Conservation (phyloP, 1,284 basidiomycete species). For the Sanghuangporus sanghuang region DNA sequence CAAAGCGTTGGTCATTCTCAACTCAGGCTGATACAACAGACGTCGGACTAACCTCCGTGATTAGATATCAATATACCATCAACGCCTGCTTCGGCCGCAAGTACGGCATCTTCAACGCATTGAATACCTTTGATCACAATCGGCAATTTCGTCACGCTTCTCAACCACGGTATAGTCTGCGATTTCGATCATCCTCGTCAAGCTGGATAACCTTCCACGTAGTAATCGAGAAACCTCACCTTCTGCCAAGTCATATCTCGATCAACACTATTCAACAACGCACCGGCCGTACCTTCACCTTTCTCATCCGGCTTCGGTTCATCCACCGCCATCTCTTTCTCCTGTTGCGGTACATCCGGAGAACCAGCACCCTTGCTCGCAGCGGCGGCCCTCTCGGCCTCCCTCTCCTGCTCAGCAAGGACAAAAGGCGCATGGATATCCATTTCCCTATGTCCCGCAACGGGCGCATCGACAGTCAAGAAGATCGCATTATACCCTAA, state of each 20-base stretch:
- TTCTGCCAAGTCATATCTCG: constrained; percentile 69
- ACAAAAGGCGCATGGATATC: constrained; percentile 67
- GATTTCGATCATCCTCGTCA: constrained; percentile 6
- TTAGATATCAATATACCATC: constrained; percentile 90
- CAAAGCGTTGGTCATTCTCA: constrained; percentile 19
- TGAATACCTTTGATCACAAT: constrained; percentile 81
- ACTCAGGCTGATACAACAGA: constrained; percentile 24
- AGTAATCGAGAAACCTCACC: constrained; percentile 29
- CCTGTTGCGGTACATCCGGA: constrained; percentile 30
- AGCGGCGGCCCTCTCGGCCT: constrained; percentile 23
- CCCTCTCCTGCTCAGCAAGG: constrained; percentile 52
- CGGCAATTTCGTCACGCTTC: constrained; percentile 70
- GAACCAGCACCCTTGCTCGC: constrained; percentile 38
- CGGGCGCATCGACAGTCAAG: constrained; percentile 86
- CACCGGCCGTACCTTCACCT: constrained; percentile 53
- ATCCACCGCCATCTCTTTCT: constrained; percentile 29
- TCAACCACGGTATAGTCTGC: constrained; percentile 76
- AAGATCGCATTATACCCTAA: constrained; percentile 84
- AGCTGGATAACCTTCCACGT: constrained; percentile 1
- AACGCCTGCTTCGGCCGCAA: constrained; percentile 83
- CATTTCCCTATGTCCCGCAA: constrained; percentile 81
- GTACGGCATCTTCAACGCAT: constrained; percentile 80
- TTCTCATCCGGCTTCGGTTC: constrained; percentile 32
- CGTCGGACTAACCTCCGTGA: constrained; percentile 67
- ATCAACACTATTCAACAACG: constrained; percentile 59